These are phyloP conservation scores for Trichoderma semiorbis DNA, from an alignment of 2,329 filamentous ascomycete genomes.

Conservation along the genomic window DNA sequence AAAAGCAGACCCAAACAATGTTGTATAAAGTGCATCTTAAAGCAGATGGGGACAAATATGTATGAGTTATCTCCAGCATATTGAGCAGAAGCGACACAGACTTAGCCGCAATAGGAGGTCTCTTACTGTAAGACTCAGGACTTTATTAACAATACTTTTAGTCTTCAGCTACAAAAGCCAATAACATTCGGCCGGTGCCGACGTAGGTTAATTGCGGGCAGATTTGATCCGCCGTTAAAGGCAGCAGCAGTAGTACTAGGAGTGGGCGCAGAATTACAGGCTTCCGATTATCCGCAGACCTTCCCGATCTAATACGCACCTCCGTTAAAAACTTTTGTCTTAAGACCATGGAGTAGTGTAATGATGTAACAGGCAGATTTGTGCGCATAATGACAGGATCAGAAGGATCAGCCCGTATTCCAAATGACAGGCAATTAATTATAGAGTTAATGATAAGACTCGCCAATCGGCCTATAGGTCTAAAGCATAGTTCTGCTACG, in stretches of 20 bases:
- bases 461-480: neutral
- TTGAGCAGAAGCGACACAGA: neutral
- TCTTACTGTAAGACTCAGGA: neutral
- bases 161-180: too few relatives aligned
- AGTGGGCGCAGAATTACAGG: neutral
- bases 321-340: neutral
- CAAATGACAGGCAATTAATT: neutral
- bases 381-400: neutral
- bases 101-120: neutral
- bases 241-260: neutral
- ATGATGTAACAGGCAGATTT: neutral
- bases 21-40: neutral
- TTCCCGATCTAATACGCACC: constrained; percentile 4
- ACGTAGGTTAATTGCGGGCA: neutral
- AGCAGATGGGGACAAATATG: neutral
- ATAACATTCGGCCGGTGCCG: neutral
- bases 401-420: neutral
- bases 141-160: neutral
- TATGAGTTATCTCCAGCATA: neutral
- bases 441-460: neutral
- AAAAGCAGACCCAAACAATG: neutral
- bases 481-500: neutral
- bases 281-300: constrained; percentile 16
- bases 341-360: neutral
- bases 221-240: neutral